Evolutionary conservation across 257 asterid genomes (phyloP).

Genomic region (Catharanthus roseus): DNA sequence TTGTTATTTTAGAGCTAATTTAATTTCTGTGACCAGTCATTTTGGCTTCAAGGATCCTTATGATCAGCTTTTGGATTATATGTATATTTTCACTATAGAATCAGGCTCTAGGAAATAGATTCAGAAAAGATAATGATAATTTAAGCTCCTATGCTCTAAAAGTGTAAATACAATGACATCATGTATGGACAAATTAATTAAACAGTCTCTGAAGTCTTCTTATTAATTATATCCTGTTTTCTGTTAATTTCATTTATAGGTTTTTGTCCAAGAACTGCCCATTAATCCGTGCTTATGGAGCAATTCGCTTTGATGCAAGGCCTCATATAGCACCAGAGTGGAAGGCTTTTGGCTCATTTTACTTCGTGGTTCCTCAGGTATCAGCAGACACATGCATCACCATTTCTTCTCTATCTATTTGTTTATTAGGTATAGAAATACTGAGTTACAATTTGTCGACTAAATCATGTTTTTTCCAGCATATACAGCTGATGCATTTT

Average conservation of each 20-base stretch:
- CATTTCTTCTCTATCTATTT: background rate
- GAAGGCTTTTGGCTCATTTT: slow-evolving; percentile 85
- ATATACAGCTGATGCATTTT: background rate
- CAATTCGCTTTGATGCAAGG: slow-evolving; percentile 76
- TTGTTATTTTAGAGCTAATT: too few species aligned
- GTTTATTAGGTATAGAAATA: background rate
- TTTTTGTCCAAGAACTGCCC: slow-evolving; percentile 83
- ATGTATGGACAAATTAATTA: background rate
- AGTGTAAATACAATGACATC: too few species aligned
- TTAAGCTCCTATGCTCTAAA: background rate
- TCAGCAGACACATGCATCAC: background rate
- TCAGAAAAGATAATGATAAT: too few species aligned
- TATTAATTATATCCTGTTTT: slow-evolving; percentile 13
- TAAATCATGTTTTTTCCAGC: background rate
- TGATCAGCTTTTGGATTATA: background rate
- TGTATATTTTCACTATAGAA: too few species aligned
- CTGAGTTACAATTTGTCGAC: background rate
- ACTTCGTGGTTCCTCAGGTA: slow-evolving; percentile 95
- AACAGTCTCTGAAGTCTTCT: background rate
- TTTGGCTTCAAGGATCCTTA: background rate
- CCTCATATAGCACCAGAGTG: slow-evolving; percentile 64
- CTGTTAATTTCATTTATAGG: slow-evolving; percentile 28
- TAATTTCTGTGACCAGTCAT: too few species aligned
- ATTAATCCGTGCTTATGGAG: slow-evolving; percentile 90
- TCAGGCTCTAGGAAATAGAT: too few species aligned